Base-by-base conservation (phyloP, 176 grass and related monocot genomes). In the Oryza officinalis region DNA sequence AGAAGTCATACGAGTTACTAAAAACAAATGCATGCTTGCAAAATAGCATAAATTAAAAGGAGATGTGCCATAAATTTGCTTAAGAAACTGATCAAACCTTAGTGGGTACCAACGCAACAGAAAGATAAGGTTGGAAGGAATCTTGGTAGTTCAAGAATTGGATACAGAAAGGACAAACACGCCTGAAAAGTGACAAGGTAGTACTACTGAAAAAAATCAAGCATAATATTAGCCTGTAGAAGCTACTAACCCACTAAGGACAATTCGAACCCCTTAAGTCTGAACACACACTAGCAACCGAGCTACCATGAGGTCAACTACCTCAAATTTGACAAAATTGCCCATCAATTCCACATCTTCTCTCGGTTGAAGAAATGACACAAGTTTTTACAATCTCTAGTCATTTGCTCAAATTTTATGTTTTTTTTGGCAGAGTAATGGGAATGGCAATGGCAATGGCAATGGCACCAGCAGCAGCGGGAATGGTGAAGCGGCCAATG, bases 171-270 rank as follows among this genome's bases (percentile, higher is more conserved):
- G 54, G 45, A 41, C 71, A 81, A 86, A 77, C 82, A 85, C 64
- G 65, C 83, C 71, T 85, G 72, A 86, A 81, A 89, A 89, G 77
- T 81, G 52, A 57, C 82, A 71, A 35, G 73, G 44, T 81, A 77
- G 54, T 65, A 66, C 63, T 69, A 26, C 69, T 65, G 83, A 50
- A 50, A 50, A 50, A 50, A 15, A 77, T 72, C 44, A 89, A 50
- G 54, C 88, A 77, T 65, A 57, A 57, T 57, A 57, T 81, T 90
- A 78, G 49, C 72, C 59, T 28, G 45, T 67, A 59, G 81, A 47
- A 67, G 45, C 32, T 74, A 84, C 60, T 72, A 65, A 27, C 52
- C 22, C 86, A 71, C 72, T 71, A 54, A 69, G 71, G 76, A 89
- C 70, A 80, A 80, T 75, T 37, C 49, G n/a, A 76, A 71, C 77